These are phyloP conservation scores for Strobilomyces dryophilus DNA, from an alignment of 768 basidiomycete species.

Conservation along the genomic window DNA sequence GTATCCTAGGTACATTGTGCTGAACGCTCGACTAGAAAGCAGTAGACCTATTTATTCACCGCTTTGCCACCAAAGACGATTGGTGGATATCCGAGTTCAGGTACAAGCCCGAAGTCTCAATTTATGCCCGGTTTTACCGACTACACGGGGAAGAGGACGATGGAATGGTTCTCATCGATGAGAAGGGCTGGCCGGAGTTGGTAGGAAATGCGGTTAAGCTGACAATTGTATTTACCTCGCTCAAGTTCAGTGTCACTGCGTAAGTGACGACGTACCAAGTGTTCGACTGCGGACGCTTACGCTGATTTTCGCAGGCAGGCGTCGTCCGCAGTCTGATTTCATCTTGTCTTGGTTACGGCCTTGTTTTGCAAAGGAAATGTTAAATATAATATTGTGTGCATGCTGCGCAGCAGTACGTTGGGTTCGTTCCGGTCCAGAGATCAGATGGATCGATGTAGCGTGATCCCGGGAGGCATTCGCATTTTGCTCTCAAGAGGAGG, in stretches of 20 bases:
- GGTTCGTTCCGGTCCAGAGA: too few relatives aligned
- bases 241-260: constrained; percentile 32
- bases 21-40: constrained; percentile 25
- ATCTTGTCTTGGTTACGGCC: neutral
- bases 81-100: constrained; percentile 34
- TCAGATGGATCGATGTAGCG: too few relatives aligned
- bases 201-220: constrained; percentile 32
- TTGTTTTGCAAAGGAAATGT: neutral
- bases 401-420: neutral
- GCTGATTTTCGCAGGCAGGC: constrained; percentile 15
- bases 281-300: constrained; percentile 10
- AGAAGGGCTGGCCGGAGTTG: constrained; percentile 31
- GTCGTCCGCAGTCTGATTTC: constrained; percentile 22
- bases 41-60: constrained; percentile 30
- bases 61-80: constrained; percentile 32
- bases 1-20: neutral
- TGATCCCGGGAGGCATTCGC: too few relatives aligned
- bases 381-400: neutral
- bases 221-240: constrained; percentile 31
- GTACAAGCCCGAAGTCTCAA: constrained; percentile 33
- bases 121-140: constrained; percentile 32
- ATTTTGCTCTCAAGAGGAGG: too few relatives aligned
- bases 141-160: constrained; percentile 32
- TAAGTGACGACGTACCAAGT: constrained; percentile 12
- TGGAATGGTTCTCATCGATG: constrained; percentile 29